Base-by-base conservation (phyloP, 2,329 filamentous ascomycete genomes). In the Thelonectria olida region DNA sequence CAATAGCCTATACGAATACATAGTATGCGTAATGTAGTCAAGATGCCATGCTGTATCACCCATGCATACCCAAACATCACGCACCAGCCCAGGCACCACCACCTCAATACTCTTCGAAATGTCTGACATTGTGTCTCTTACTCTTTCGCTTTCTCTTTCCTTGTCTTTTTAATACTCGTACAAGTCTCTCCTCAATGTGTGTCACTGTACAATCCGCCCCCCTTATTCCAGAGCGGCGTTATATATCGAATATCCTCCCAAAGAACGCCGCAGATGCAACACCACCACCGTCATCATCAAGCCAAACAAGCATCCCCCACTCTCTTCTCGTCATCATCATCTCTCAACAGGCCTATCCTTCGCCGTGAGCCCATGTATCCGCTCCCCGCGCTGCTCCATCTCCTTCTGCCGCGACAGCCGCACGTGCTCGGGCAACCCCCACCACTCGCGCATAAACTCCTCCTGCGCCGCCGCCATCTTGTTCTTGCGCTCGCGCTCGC, bases 361-460 rank as follows among this genome's bases (percentile, higher is more conserved):
- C 0, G 79, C 79, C 45, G 81, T 77, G 67, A 83, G 79, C 9
- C 86, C 86, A 7, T 85, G 86, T 34, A 89, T 77, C 64, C 85
- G 78, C 78, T 90, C 87, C 31, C 76, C 82, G 59, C 75, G 72
- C 62, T 71, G 63, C 54, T 83, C 66, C 72, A 85, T 81, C 73
- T 86, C 84, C 57, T 75, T 73, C 63, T 80, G 76, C 60, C 80
- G 76, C 65, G 80, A 80, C 68, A 84, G 80, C 64, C 83, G 78
- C 65, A 87, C 86, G 68, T 82, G 81, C 69, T 84, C 81, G 10
- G 85, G 85, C 66, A 90, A 71, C 5, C 87, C 87, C 88, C 88
- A 90, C 88, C 88, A 90, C 79, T 89, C 88, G 61, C 86, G 76
- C 74, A 89, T 80, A 62, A 90, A 90, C 45, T 83, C 82, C 76